Evolutionary conservation across 1,139 yeast genomes (phyloP), one percentile per base, ranked within the genome.

Genomic region (Hyphopichia fennica): DNA sequence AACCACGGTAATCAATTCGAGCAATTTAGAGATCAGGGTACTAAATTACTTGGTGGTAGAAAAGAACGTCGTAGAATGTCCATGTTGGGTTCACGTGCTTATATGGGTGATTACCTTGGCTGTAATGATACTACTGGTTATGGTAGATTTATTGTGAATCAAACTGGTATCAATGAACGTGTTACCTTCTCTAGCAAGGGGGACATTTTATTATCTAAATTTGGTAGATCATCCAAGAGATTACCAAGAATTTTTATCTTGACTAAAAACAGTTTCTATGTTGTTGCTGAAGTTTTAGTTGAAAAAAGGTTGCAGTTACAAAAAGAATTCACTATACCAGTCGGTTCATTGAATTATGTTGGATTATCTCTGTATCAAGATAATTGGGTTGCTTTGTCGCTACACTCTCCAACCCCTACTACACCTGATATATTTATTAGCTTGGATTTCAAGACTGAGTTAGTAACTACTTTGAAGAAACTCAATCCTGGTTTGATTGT

Each of bases 11-110:
- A 89, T 60, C 80, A 86, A 56, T 88, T 77, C 53, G 89, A 87
- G 51, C 87, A 87, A 57, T 72, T 89, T 38, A 82, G 98, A 60
- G 97, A 91, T 54, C 77, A 80, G 52, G 98, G 97, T 43, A 84
- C 82, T 41, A 72, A 74, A 14, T 62, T 89, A 37, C 71, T 89
- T 37, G 82, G 76, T 27, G 84, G 86, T 28, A 77, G 87, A 57
- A 95, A 95, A 60, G 95, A 95, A 62, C 87, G 99, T 65, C 82
- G 99, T 56, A 69, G 95, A 43, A 77, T 90, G 75, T 87, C 96
- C 29, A 71, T 95, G 64, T 67, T 90, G 40, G 98, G 98, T 0
- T 87, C 86, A 42, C 79, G 99, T 54, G 84, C 95, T n/a, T 95
- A 79, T 53, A 78, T 86, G 83, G 99, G 99, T 10, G 99, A 95